phyloP scores from a whole-genome alignment of 2,329 filamentous ascomycete genomes.

The Venturia carpophila region DNA sequence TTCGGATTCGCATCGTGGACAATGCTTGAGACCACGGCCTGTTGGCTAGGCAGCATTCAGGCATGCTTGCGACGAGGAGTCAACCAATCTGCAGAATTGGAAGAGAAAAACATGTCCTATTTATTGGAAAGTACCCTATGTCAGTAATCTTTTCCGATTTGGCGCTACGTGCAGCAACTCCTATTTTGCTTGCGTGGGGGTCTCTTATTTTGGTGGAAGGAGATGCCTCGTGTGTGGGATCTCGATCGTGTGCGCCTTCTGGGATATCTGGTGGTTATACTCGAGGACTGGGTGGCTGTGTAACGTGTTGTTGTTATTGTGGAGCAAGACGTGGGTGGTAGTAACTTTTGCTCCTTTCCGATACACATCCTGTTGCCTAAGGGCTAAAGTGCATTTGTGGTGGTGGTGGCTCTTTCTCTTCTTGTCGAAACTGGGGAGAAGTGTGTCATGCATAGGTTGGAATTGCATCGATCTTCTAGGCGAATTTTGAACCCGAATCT shows the following conservation, averaged over 20 bases:
- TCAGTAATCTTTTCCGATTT: no score
- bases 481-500: no score
- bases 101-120: neutral
- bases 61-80: neutral
- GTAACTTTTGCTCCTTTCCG: neutral
- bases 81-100: neutral
- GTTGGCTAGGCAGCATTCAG: neutral
- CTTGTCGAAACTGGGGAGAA: neutral
- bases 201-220: no score
- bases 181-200: no score
- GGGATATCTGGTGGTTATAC: no score
- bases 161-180: no score
- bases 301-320: neutral
- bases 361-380: neutral
- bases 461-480: neutral
- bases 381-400: neutral
- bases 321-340: neutral
- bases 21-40: neutral
- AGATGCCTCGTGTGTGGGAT: neutral
- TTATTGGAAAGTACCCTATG: no score
- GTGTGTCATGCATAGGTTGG: neutral
- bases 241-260: no score
- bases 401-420: neutral
- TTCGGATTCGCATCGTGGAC: neutral
- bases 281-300: no score